Conservation (phyloP, 768 basidiomycete genomes). For the Tylopilus sp. region DNA sequence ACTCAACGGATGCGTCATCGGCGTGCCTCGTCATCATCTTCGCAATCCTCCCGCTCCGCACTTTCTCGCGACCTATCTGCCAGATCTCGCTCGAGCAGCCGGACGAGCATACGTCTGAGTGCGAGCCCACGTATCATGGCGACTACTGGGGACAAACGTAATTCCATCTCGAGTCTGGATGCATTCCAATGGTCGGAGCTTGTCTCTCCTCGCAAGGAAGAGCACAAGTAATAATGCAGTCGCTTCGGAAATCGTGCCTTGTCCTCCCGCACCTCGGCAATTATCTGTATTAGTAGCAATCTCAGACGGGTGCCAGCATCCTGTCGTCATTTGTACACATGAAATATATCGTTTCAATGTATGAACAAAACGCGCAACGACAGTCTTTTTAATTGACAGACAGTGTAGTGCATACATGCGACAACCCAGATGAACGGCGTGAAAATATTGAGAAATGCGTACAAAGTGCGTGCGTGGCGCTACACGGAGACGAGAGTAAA, state of each 20-base stretch:
- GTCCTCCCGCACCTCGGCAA: background rate
- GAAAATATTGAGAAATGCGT: constrained; percentile 14
- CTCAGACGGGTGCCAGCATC: background rate
- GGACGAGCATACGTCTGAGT: constrained; percentile 35
- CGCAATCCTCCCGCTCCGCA: constrained; percentile 46
- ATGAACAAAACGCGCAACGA: background rate
- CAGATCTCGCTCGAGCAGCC: constrained; percentile 43
- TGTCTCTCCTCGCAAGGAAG: constrained; percentile 30
- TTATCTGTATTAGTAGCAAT: constrained; percentile 7
- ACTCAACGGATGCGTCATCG: constrained; percentile 76
- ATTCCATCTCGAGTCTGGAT: constrained; percentile 30
- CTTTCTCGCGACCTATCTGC: constrained; percentile 33
- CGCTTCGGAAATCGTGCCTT: background rate
- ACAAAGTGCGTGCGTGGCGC: constrained; percentile 20
- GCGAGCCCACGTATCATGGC: constrained; percentile 32
- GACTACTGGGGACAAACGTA: constrained; percentile 29
- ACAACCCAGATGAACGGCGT: constrained; percentile 7
- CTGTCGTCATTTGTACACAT: constrained; percentile 6
- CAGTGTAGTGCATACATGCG: constrained; percentile 17
- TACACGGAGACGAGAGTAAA: constrained; percentile 13
- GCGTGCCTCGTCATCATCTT: constrained; percentile 71
- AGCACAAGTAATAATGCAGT: constrained; percentile 13
- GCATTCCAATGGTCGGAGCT: constrained; percentile 34
- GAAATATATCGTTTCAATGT: background rate
- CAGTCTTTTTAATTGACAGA: background rate